phyloP scores from a whole-genome alignment of 1,284 basidiomycete genomes.

The Ganoderma resinaceum region DNA sequence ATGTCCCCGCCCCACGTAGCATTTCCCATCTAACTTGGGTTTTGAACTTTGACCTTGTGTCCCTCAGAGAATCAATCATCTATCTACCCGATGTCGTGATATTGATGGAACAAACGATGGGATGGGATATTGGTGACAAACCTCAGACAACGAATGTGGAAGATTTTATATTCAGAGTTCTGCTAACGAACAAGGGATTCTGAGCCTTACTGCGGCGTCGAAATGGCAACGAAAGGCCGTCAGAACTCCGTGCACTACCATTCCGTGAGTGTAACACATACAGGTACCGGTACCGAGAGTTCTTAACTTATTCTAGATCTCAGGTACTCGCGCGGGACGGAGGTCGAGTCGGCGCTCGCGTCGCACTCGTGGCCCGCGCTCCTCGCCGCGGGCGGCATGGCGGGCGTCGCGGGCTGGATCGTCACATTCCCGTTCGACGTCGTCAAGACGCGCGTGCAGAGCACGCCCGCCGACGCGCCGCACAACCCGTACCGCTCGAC shows the following conservation, averaged over 20 bases:
- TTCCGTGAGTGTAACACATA: too few relatives aligned
- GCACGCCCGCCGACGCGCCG: slow-evolving; percentile 59
- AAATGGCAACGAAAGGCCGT: not conserved
- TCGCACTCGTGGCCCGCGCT: slow-evolving; percentile 64
- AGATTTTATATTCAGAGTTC: not conserved
- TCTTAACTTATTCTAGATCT: too few relatives aligned
- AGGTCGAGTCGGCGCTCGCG: slow-evolving; percentile 53
- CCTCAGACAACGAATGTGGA: not conserved
- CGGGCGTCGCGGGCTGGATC: slow-evolving; percentile 76
- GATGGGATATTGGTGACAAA: not conserved
- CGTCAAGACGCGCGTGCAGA: slow-evolving; percentile 87
- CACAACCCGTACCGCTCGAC: slow-evolving; percentile 63
- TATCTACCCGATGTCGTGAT: not conserved
- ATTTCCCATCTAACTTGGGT: not conserved
- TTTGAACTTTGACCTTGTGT: not conserved
- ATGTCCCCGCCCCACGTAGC: not conserved
- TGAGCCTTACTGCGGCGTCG: not conserved
- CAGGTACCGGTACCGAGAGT: too few relatives aligned
- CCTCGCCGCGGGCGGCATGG: slow-evolving; percentile 80
- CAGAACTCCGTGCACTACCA: not conserved
- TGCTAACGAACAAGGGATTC: too few relatives aligned
- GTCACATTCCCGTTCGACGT: slow-evolving; percentile 87
- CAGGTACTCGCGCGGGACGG: slow-evolving; percentile 50
- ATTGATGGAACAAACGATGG: not conserved
- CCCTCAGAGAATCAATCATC: not conserved